These are phyloP conservation scores for Hypoxylon sp. DNA, from an alignment of 2,329 filamentous ascomycete genomes.

Conservation along the genomic window DNA sequence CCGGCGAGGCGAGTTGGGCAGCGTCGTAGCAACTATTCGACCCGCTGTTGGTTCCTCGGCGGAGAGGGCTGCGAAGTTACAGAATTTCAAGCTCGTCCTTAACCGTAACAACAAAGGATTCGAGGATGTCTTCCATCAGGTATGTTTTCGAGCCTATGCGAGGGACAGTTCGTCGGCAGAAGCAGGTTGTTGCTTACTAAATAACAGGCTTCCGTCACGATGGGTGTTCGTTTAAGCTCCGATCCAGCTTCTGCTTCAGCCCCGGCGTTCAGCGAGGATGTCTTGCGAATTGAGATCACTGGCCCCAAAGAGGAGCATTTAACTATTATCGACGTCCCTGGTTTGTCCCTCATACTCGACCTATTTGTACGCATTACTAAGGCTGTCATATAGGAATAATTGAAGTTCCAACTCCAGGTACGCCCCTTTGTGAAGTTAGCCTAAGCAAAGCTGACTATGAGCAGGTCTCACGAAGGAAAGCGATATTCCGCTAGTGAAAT, in stretches of 20 bases:
- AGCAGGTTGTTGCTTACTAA: not conserved
- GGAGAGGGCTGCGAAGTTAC: not conserved
- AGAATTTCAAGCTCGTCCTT: not conserved
- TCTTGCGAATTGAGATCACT: constrained; percentile 39
- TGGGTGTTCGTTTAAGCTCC: not conserved
- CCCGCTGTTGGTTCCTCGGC: not conserved
- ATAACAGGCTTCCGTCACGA: not conserved
- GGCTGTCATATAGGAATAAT: not conserved
- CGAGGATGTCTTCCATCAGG: not conserved
- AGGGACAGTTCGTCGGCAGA: not conserved
- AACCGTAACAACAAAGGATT: not conserved
- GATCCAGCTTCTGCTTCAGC: not conserved
- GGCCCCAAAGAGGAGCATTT: constrained; percentile 18
- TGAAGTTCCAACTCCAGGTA: not conserved
- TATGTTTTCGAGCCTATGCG: not conserved
- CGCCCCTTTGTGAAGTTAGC: not conserved
- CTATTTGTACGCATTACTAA: not conserved
- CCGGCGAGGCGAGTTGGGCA: not conserved
- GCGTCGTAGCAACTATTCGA: not conserved
- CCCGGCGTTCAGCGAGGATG: constrained; percentile 30
- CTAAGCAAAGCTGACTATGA: not conserved
- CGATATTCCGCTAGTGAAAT: constrained; percentile 14
- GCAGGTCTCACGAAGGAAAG: constrained; percentile 28
- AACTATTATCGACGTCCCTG: not conserved
- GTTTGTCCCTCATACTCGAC: not conserved